Evolutionary conservation across 768 basidiomycete genomes (phyloP), one percentile per base, ranked within the genome.

Genomic region (Antrodiella citrinella): DNA sequence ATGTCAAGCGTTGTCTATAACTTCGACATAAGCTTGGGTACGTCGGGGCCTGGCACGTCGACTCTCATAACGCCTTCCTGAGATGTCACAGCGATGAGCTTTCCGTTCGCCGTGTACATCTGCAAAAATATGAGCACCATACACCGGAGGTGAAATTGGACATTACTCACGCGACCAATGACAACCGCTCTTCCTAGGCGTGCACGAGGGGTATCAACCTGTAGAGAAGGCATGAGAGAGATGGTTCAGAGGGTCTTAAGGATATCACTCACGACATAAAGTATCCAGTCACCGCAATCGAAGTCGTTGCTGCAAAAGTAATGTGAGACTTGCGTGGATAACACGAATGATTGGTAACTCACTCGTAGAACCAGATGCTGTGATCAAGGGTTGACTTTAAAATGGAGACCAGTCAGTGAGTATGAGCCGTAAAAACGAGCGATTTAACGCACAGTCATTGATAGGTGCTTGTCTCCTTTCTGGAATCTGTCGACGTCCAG

Each of bases 1-100:
- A n/a, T n/a, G n/a, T n/a, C n/a, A n/a, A n/a, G n/a, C n/a, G n/a
- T n/a, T n/a, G n/a, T n/a, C n/a, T n/a, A n/a, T n/a, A n/a, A n/a
- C n/a, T n/a, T n/a, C n/a, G n/a, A n/a, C n/a, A n/a, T n/a, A n/a
- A n/a, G n/a, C n/a, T n/a, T n/a, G n/a, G n/a, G n/a, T n/a, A n/a
- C n/a, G n/a, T n/a, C 30, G 30, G 30, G 30, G 15, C 30, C 30
- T 15, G 30, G 30, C 7, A 35, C 30, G 23, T 57, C 54, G n/a
- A 60, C 81, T 39, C 86, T 76, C 39, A 87, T 71, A 5, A 88
- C 83, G 4, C 88, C 89, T 69, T 91, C 89, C 62, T 91, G 89
- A 21, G 84, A 79, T 23, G 78, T 81, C 11, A 86, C 78, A n/a
- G 87, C 89, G 21, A 90, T 73, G 11, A 91, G 67, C 4, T 61